Conservation (phyloP, 2,329 filamentous ascomycete genomes). For the Aspergillus jensenii region DNA sequence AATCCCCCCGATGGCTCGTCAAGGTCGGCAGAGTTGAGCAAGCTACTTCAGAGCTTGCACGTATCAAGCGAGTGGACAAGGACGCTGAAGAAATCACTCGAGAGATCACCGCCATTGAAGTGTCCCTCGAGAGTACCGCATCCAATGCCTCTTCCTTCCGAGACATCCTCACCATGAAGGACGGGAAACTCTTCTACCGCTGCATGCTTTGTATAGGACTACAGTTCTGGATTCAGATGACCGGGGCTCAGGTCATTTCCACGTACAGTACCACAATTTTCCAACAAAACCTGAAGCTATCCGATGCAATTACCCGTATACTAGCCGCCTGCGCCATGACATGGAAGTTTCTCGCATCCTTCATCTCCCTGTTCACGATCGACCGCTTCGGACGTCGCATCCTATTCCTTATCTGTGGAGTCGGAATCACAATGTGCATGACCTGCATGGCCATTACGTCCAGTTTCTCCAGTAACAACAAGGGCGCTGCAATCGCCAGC, state of each 20-base stretch:
- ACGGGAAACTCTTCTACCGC: slow-evolving; percentile 52
- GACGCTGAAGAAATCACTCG: slow-evolving; percentile 32
- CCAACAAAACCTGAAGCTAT: slow-evolving; percentile 6
- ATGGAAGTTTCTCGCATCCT: slow-evolving; percentile 11
- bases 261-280: slow-evolving; percentile 36
- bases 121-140: slow-evolving; percentile 39
- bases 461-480: slow-evolving; percentile 1
- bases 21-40: slow-evolving; percentile 20
- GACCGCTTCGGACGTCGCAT: slow-evolving; percentile 13
- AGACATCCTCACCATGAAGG: slow-evolving; percentile 43
- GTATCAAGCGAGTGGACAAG: not conserved
- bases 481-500: not conserved
- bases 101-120: slow-evolving; percentile 50
- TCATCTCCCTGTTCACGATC: slow-evolving; percentile 11
- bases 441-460: slow-evolving; percentile 10
- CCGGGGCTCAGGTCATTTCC: slow-evolving; percentile 33
- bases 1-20: slow-evolving; percentile 35
- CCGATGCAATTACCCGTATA: not conserved
- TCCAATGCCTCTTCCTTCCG: slow-evolving; percentile 44
- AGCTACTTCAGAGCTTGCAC: slow-evolving; percentile 17
- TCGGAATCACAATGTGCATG: slow-evolving; percentile 13
- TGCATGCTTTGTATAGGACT: slow-evolving; percentile 49
- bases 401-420: slow-evolving; percentile 9
- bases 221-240: slow-evolving; percentile 47
- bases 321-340: slow-evolving; percentile 10